phyloP scores from a whole-genome alignment of 495 filamentous ascomycete species.

The Glarea lozoyensis region DNA sequence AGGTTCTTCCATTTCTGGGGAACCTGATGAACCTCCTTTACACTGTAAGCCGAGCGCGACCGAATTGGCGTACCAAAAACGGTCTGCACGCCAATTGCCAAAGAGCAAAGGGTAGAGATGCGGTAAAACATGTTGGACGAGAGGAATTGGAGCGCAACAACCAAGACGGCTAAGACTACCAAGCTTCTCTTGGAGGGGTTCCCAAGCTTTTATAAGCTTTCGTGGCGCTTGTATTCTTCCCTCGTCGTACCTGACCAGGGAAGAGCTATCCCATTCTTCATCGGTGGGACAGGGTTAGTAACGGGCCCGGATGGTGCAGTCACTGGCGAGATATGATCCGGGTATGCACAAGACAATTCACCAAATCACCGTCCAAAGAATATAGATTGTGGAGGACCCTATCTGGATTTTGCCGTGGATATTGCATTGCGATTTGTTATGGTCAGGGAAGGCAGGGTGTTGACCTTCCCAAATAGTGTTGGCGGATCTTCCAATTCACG shows the following conservation, averaged over 20 bases:
- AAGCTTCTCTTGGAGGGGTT: not conserved
- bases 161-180: not conserved
- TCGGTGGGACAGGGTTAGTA: too few relatives aligned
- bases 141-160: not conserved
- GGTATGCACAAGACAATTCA: too few relatives aligned
- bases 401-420: not conserved
- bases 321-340: too few relatives aligned
- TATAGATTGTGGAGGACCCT: too few relatives aligned
- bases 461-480: not conserved
- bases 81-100: slow-evolving; percentile 20
- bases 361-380: too few relatives aligned
- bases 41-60: slow-evolving; percentile 29
- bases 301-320: too few relatives aligned
- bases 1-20: slow-evolving; percentile 38
- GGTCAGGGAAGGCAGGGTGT: not conserved
- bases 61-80: slow-evolving; percentile 21
- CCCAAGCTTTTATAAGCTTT: not conserved
- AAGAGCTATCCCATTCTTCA: too few relatives aligned
- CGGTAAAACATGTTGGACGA: slow-evolving; percentile 10
- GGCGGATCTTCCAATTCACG: too few relatives aligned
- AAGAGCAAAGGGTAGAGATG: slow-evolving; percentile 18
- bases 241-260: not conserved
- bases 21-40: slow-evolving; percentile 43
- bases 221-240: not conserved
- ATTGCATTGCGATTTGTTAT: not conserved